Evolutionary conservation across 176 grass and related monocot species (phyloP).

Genomic region (Neostapfia colusana): DNA sequence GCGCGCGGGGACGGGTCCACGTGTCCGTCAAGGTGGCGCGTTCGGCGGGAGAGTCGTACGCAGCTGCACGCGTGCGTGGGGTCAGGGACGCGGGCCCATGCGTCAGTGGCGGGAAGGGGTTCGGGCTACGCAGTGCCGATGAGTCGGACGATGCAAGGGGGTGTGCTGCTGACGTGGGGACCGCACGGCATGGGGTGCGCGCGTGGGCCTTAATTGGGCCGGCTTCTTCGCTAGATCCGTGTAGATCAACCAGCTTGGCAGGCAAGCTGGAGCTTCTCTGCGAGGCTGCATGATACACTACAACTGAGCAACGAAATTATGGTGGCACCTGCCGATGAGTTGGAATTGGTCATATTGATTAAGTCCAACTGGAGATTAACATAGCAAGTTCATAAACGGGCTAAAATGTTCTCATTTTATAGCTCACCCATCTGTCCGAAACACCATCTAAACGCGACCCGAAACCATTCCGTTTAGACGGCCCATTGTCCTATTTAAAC

Average conservation of each 20-base stretch:
- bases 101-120: not conserved
- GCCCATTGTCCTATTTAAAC: no score
- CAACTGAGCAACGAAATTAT: no score
- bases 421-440: no score
- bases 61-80: not conserved
- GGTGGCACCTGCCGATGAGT: no score
- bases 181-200: conserved; percentile 56
- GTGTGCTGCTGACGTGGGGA: not conserved
- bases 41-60: not conserved
- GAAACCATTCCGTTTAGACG: no score
- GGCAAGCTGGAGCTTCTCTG: conserved; percentile 57
- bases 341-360: no score
- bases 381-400: no score
- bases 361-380: no score
- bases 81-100: not conserved
- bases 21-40: conserved; percentile 35
- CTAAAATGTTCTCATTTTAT: no score
- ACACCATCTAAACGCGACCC: no score
- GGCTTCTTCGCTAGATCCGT: conserved; percentile 67
- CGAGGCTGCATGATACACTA: no score
- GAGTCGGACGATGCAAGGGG: no score
- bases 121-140: not conserved
- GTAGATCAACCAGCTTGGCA: conserved; percentile 44
- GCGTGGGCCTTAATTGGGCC: conserved; percentile 32
- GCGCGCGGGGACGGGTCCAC: conserved; percentile 16